Base-by-base conservation (phyloP, 352 stramenopile genomes). In the Phytophthora boehmeriae region DNA sequence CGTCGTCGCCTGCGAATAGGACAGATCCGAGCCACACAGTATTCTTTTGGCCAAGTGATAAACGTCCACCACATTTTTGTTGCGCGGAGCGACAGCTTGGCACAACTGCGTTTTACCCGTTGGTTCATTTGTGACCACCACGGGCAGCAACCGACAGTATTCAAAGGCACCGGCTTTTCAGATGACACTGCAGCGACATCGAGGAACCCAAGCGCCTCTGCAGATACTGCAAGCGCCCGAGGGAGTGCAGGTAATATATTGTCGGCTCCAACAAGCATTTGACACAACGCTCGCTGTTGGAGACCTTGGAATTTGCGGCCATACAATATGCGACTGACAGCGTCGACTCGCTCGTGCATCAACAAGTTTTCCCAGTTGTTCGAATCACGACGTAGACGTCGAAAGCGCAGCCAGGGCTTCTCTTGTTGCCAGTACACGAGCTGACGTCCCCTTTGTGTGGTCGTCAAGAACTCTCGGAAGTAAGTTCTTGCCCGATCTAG, bases 331-430 rank as follows among this genome's bases (percentile, higher is more conserved):
- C 22, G 17, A 41, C 30, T 42, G 16, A 45, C 32, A 36, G 19
- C 32, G 6, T 51, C 45, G 14, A 52, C 19, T 54, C 48, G 62
- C 3, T 59, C 44, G 4, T 14, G 17, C 25, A 71, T 1, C 2
- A 41, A 39, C 9, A 67, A 30, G 23, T 55, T 20, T 9, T 59
- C 42, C 65, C 60, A 69, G 45, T 47, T 32, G 22, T n/a, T 47
- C 34, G 19, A 35, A 25, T 51, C 17, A 19, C 54, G 13, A 16
- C 44, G 59, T 1, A 76, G 30, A 11, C 55, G 62, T 8, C 53
- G 44, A 20, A 77, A 75, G 14, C 60, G 69, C 3, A 69, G 10
- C 60, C 60, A 77, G 9, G 65, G 56, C 16, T 66, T 68, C 27
- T 75, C 57, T n/a, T 36, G 49, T 46, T 77, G 69, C 39, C 43